phyloP scores from a whole-genome alignment of 2,329 filamentous ascomycete species.

The Ceratocystis ficicola region DNA sequence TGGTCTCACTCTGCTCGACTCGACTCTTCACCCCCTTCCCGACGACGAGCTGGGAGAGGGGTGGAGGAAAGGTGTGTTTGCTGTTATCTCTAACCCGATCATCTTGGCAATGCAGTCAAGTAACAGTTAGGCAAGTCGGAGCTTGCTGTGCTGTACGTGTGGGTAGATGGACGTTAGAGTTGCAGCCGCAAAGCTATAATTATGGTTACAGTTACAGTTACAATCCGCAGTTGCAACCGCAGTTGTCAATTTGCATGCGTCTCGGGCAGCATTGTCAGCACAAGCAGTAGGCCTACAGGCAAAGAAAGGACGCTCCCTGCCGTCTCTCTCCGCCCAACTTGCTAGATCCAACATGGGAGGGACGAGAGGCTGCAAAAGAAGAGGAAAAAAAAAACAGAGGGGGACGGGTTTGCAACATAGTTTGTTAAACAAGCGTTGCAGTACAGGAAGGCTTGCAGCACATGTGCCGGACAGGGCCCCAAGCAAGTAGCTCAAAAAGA shows the following conservation, averaged over 20 bases:
- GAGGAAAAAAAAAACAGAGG: background rate
- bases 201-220: background rate
- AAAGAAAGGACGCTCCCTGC: no score
- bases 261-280: background rate
- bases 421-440: no score
- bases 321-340: no score
- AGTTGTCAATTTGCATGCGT: constrained; percentile 9
- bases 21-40: background rate
- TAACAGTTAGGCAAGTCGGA: no score
- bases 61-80: background rate
- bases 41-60: background rate
- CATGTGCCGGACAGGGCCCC: background rate
- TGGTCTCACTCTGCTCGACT: background rate
- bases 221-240: background rate
- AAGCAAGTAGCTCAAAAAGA: background rate
- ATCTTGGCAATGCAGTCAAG: no score
- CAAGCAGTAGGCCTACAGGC: no score
- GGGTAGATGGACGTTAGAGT: background rate
- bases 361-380: no score
- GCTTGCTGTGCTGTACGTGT: background rate
- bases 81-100: background rate
- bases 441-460: background rate
- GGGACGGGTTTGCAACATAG: no score
- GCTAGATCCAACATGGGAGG: no score
- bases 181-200: background rate